Base-by-base conservation (phyloP, 2,329 filamentous ascomycete species). In the Fusarium sp. region DNA sequence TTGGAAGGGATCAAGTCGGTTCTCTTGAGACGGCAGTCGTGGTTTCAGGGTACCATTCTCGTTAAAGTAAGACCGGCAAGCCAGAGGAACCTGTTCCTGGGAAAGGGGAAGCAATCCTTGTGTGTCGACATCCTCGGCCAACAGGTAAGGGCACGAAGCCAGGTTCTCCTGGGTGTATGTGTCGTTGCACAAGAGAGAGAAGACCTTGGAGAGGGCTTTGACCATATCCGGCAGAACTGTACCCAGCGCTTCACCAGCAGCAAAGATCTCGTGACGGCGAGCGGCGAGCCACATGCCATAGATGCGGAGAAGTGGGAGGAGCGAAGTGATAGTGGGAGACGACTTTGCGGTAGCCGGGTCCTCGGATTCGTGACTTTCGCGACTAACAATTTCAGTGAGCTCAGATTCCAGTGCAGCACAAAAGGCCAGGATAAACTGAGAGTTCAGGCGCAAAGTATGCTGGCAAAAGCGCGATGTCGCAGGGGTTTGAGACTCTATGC, bases 361-460 rank as follows among this genome's bases (percentile, higher is more conserved):
- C 16, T 78, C 76, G 14, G 76, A 65, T 40, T 68, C 68, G 16
- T 73, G 67, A 11, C 77, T 79, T 45, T 79, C 70, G 3, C 69
- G 65, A 7, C 78, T 71, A 47, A 76, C 71, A n/a, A 79, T 71
- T 80, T 91, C 87, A 65, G 91, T 88, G 4, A 97, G 86, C 76
- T 95, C 92, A n/a, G 90, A 87, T 72, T 92, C 86, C 38, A 97
- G 86, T 31, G 92, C 85, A 62, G 92, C 91, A 54, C 95, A 88
- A 35, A 98, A 86, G 1, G 90, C 89, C 65, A 92, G 90, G 77
- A 97, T 92, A 11, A 93, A 94, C 61, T 92, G 92, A 57, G 95
- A 86, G 78, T 97, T 98, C 70, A 97, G 89, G 27, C 92, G 89
- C 52, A 97, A 86, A 68, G 94, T 91, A 77, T 92, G 95, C 68